These are phyloP conservation scores for Circinella umbellata DNA, from an alignment of 371 early-diverging fungal species.

Conservation along the genomic window DNA sequence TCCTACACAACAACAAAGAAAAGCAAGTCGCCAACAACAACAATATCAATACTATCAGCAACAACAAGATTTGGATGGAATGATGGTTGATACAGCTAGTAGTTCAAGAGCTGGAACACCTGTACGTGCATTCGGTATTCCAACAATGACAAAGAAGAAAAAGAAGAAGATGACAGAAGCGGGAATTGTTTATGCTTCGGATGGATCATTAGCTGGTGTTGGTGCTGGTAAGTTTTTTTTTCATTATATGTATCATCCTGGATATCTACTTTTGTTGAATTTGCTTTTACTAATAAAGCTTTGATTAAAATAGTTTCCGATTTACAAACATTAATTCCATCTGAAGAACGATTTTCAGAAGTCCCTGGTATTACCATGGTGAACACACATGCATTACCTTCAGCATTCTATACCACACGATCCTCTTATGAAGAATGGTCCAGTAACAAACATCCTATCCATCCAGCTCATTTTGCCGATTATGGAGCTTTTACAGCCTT, in stretches of 20 bases:
- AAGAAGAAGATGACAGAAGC: conserved; percentile 52
- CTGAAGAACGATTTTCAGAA: conserved; percentile 32
- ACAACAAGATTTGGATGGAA: conserved; percentile 20
- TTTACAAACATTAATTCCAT: conserved; percentile 14
- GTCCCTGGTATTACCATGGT: conserved; percentile 42
- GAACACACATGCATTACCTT: conserved; percentile 50
- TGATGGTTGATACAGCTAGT: conserved; percentile 26
- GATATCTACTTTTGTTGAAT: neutral
- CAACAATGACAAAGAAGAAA: conserved; percentile 39
- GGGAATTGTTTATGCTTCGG: conserved; percentile 48
- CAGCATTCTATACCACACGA: conserved; percentile 43
- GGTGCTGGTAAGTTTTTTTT: conserved; percentile 37
- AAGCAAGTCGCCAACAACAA: conserved; percentile 21
- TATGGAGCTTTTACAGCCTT: conserved; percentile 59
- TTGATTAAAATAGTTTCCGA: neutral
- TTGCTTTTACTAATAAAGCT: neutral
- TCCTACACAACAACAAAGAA: conserved; percentile 24
- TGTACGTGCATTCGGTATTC: conserved; percentile 10
- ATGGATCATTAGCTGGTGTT: conserved; percentile 48
- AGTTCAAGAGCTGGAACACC: conserved; percentile 40
- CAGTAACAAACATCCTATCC: conserved; percentile 40
- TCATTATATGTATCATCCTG: neutral
- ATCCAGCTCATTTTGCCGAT: conserved; percentile 54
- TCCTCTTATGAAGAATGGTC: conserved; percentile 42
- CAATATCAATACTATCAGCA: too few species aligned